Evolutionary conservation across 225 moss, liverwort and hornwort species (phyloP).

Genomic region (Asterella californica): DNA sequence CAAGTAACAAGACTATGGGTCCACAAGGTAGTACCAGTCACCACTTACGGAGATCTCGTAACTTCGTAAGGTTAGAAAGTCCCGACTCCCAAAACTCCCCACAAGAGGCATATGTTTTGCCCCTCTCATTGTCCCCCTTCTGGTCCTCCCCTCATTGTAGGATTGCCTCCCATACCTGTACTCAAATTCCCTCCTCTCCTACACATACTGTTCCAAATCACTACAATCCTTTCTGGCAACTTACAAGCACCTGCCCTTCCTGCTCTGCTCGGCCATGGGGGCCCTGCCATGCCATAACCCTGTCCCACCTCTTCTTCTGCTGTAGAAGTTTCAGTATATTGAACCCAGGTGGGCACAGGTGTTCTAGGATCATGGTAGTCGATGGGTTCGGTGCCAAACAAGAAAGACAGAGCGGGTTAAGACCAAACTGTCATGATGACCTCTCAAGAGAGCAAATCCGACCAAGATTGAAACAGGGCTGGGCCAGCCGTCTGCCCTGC

Average conservation of each 20-base stretch:
- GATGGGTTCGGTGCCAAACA: neutral
- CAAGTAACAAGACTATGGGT: neutral
- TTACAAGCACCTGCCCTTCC: neutral
- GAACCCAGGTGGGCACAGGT: conserved; percentile 11
- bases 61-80: neutral
- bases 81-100: too few relatives aligned
- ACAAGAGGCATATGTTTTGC: neutral
- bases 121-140: neutral
- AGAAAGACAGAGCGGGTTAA: neutral
- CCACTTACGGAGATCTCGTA: neutral
- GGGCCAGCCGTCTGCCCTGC: neutral
- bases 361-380: neutral
- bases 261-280: neutral
- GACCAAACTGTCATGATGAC: neutral
- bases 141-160: neutral
- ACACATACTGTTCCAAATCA: too few relatives aligned
- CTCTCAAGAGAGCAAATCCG: conserved; percentile 1
- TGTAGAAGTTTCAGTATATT: neutral
- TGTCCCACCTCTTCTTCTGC: neutral
- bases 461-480: conserved; percentile 11
- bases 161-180: neutral
- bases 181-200: neutral
- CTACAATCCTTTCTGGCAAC: conserved; percentile 11
- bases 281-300: neutral
- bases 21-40: neutral